These are phyloP conservation scores for Truncatella angustata DNA, from an alignment of 2,329 filamentous ascomycete species.

Conservation along the genomic window DNA sequence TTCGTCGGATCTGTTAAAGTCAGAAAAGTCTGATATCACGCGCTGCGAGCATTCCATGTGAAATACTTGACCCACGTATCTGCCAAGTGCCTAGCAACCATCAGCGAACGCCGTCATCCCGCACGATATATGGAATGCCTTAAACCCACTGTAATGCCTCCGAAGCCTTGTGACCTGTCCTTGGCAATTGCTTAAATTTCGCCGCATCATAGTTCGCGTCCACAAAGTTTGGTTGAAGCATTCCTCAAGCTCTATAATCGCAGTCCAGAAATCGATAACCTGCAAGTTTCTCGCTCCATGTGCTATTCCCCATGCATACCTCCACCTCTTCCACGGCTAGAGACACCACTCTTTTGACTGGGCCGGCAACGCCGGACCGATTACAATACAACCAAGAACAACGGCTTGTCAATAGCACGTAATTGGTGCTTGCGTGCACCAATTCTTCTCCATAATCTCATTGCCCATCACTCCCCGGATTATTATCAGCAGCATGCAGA, in stretches of 20 bases:
- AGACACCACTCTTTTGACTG: not conserved
- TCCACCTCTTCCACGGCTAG: not conserved
- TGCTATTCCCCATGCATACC: not conserved
- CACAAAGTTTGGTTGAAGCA: no score
- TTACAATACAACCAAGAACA: not conserved
- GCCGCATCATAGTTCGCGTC: not conserved
- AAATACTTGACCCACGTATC: no score
- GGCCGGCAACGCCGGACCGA: not conserved
- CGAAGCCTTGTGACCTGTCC: not conserved
- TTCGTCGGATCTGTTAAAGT: no score
- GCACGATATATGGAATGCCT: no score
- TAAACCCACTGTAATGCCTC: no score
- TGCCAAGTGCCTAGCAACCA: no score
- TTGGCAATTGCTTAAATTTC: slow-evolving; percentile 5
- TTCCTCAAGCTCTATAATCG: no score
- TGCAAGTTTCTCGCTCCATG: not conserved
- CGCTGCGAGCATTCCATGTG: no score
- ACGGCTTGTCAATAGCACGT: not conserved
- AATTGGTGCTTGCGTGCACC: not conserved
- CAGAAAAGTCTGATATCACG: no score
- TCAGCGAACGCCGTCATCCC: no score
- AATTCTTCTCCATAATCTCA: not conserved
- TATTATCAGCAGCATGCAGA: not conserved
- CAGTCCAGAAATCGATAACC: not conserved
- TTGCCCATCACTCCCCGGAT: not conserved